phyloP scores from a whole-genome alignment of 768 basidiomycete species.

The Termitomyces sp. region DNA sequence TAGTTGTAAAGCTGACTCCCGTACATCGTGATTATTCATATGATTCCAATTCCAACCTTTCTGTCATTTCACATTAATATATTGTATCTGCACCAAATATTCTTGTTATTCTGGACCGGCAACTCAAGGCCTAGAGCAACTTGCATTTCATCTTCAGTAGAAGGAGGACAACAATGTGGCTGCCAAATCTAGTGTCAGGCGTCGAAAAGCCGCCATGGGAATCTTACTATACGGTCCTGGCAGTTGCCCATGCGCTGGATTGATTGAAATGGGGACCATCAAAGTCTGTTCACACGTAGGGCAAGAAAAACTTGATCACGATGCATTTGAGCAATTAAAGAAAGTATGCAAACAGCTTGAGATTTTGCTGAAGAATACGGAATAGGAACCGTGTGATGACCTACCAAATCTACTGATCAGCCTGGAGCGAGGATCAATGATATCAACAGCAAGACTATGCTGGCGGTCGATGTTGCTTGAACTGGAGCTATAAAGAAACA shows the following conservation, averaged over 20 bases:
- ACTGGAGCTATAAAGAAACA: too few relatives aligned
- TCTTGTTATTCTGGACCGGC: slow-evolving; percentile 26
- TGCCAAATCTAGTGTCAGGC: slow-evolving; percentile 6
- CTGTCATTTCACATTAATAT: background rate
- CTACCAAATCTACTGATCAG: slow-evolving; percentile 21
- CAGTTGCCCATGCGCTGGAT: slow-evolving; percentile 53
- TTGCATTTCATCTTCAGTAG: slow-evolving; percentile 6
- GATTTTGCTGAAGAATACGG: slow-evolving; percentile 53
- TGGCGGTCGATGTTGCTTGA: too few relatives aligned
- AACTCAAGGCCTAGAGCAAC: slow-evolving; percentile 31
- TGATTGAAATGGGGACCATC: slow-evolving; percentile 67
- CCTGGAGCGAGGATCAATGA: background rate
- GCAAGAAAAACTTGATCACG: background rate
- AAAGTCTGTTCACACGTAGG: slow-evolving; percentile 32
- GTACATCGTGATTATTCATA: background rate
- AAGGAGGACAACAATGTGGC: background rate
- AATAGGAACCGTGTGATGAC: slow-evolving; percentile 59
- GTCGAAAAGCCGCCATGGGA: too few relatives aligned
- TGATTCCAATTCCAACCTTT: background rate
- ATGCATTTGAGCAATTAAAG: slow-evolving; percentile 1
- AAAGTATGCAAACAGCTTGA: slow-evolving; percentile 26
- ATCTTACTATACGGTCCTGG: too few relatives aligned
- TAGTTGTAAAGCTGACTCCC: background rate
- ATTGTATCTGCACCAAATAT: slow-evolving; percentile 33
- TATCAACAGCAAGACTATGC: too few relatives aligned